Evolutionary conservation across 1,284 basidiomycete species (phyloP).

Genomic region (Lentinula novae-zelandiae): DNA sequence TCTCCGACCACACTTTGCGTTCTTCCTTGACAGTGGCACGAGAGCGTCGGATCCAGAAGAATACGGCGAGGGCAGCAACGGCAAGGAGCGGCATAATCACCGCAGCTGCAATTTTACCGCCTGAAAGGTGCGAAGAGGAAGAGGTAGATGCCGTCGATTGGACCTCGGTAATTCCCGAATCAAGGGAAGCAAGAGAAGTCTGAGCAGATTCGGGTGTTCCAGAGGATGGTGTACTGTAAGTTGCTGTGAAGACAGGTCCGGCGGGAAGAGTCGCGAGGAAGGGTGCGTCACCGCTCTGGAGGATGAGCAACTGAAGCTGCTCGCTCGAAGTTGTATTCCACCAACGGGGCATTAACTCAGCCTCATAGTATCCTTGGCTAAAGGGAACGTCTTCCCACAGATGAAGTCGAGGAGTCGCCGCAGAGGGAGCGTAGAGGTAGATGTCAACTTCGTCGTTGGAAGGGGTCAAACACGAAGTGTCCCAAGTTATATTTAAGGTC

Average conservation of each 20-base stretch:
- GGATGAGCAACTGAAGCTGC: constrained; percentile 64
- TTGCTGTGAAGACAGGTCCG: constrained; percentile 73
- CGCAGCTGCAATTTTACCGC: constrained; percentile 75
- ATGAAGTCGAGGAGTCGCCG: constrained; percentile 49
- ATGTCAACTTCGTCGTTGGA: constrained; percentile 56
- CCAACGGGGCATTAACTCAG: constrained; percentile 66
- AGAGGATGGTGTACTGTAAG: constrained; percentile 45
- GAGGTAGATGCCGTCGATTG: constrained; percentile 35
- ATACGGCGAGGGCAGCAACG: constrained; percentile 45
- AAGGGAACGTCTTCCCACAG: constrained; percentile 61
- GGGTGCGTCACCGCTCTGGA: constrained; percentile 47
- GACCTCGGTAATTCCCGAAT: constrained; percentile 34
- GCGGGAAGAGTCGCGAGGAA: constrained; percentile 59
- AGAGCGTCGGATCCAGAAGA: constrained; percentile 54
- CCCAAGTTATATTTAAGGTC: constrained; percentile 69
- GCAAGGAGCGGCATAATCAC: constrained; percentile 71
- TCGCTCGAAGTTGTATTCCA: constrained; percentile 65
- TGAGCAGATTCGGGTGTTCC: constrained; percentile 41
- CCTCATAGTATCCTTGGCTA: constrained; percentile 50
- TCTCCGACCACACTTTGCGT: constrained; percentile 65
- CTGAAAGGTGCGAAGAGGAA: constrained; percentile 37
- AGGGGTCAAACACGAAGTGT: constrained; percentile 49
- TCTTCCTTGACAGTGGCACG: constrained; percentile 57
- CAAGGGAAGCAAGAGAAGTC: constrained; percentile 19
- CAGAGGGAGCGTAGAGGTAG: constrained; percentile 63